Evolutionary conservation across 2,329 filamentous ascomycete genomes (phyloP).

Genomic region (Davidsoniella neocaledoniae): DNA sequence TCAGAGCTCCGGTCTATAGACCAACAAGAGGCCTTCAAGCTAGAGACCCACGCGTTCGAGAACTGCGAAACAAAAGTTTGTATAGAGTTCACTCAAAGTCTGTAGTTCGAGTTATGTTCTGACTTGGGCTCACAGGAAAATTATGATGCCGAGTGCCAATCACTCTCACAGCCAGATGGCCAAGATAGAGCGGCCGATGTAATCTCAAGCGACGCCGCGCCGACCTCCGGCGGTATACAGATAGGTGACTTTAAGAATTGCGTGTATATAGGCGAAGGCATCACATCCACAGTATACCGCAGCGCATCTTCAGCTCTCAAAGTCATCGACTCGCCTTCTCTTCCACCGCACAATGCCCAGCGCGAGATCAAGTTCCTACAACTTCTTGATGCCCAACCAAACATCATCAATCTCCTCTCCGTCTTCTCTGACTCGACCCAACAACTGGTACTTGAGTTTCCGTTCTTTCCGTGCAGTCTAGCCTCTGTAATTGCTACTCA

Average conservation of each 20-base stretch:
- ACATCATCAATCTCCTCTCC: conserved; percentile 50
- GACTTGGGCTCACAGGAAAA: conserved; percentile 31
- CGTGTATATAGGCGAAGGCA: conserved; percentile 42
- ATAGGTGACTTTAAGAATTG: conserved; percentile 40
- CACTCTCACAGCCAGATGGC: conserved; percentile 11
- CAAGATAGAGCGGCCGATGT: neutral
- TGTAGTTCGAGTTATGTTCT: conserved; percentile 12
- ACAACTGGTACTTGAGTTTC: conserved; percentile 66
- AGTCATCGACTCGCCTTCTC: conserved; percentile 58
- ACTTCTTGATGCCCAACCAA: conserved; percentile 36
- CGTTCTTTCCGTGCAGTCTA: conserved; percentile 63
- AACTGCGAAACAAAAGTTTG: neutral
- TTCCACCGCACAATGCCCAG: conserved; percentile 65
- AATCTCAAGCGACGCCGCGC: conserved; percentile 8
- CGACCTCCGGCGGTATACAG: conserved; percentile 20
- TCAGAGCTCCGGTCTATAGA: conserved; percentile 13
- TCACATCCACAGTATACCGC: conserved; percentile 73
- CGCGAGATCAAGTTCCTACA: conserved; percentile 64
- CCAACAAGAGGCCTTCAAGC: conserved; percentile 36
- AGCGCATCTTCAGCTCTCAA: conserved; percentile 55
- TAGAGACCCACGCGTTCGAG: conserved; percentile 48
- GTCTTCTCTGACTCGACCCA: conserved; percentile 56
- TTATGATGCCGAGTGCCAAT: conserved; percentile 31
- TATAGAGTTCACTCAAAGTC: neutral
- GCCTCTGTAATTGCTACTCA: conserved; percentile 40